Conservation (phyloP, 2,329 filamentous ascomycete genomes). For the Pseudopithomyces maydicus region DNA sequence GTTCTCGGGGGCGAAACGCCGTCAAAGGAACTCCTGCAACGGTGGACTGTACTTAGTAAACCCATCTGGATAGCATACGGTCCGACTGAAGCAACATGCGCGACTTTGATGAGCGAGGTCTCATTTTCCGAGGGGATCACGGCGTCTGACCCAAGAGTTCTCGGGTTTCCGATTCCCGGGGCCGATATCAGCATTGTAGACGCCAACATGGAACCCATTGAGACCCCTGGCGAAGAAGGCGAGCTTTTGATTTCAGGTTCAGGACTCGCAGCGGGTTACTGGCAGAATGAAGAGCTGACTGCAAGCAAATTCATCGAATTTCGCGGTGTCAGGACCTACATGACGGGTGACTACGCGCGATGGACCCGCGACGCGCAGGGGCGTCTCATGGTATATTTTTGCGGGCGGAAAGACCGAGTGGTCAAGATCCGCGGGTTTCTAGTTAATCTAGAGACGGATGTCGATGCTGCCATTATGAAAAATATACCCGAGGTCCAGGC, state of each 20-base stretch:
- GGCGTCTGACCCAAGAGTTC: neutral
- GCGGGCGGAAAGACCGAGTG: slow-evolving; percentile 3
- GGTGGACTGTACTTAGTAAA: neutral
- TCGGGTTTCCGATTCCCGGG: slow-evolving; percentile 1
- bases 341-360: slow-evolving; percentile 5
- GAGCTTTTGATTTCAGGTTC: slow-evolving; percentile 42
- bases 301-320: slow-evolving; percentile 4
- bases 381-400: neutral
- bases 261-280: slow-evolving; percentile 11
- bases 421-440: slow-evolving; percentile 9
- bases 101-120: neutral
- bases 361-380: neutral
- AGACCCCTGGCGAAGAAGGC: slow-evolving; percentile 16
- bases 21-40: neutral
- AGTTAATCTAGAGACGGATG: slow-evolving; percentile 4
- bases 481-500: neutral
- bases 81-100: slow-evolving; percentile 9
- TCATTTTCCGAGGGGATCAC: neutral
- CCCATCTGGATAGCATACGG: slow-evolving; percentile 7
- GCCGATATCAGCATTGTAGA: neutral
- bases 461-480: neutral
- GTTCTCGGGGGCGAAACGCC: slow-evolving; percentile 2
- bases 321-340: slow-evolving; percentile 4
- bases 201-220: slow-evolving; percentile 13
- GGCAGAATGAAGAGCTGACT: neutral